phyloP scores from a whole-genome alignment of 2,329 filamentous ascomycete species.

The Colletotrichum euphorbiae region DNA sequence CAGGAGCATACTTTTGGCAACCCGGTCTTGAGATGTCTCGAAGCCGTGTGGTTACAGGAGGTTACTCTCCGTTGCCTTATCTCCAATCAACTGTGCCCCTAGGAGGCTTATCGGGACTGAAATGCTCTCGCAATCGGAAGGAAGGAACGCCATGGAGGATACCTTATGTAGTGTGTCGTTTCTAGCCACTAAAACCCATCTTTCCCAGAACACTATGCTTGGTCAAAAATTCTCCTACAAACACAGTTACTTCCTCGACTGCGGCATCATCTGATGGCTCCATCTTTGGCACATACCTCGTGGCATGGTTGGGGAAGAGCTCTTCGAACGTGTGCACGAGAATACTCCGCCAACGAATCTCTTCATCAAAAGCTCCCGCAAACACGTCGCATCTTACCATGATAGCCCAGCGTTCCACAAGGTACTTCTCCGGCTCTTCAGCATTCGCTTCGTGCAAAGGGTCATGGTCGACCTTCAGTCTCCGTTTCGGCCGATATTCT shows the following conservation, averaged over 20 bases:
- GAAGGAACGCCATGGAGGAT: too few species aligned
- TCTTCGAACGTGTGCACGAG: not conserved
- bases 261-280: not conserved
- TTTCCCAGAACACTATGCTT: not conserved
- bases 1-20: too few species aligned
- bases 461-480: conserved; percentile 38
- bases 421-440: conserved; percentile 43
- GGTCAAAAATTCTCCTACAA: not conserved
- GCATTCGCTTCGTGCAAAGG: conserved; percentile 41
- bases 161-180: too few species aligned
- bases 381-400: conserved; percentile 43
- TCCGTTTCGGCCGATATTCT: conserved; percentile 24
- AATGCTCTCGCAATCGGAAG: too few species aligned
- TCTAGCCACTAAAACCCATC: not conserved
- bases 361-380: not conserved
- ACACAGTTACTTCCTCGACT: not conserved
- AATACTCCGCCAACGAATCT: not conserved
- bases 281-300: not conserved
- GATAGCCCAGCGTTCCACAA: conserved; percentile 46
- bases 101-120: too few species aligned
- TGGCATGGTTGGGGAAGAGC: not conserved
- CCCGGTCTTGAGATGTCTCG: too few species aligned
- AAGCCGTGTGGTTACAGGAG: too few species aligned
- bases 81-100: too few species aligned
- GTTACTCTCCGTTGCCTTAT: too few species aligned